Evolutionary conservation across 75 land plant species (phyloP).

Genomic region (Ceratopteris richardii): DNA sequence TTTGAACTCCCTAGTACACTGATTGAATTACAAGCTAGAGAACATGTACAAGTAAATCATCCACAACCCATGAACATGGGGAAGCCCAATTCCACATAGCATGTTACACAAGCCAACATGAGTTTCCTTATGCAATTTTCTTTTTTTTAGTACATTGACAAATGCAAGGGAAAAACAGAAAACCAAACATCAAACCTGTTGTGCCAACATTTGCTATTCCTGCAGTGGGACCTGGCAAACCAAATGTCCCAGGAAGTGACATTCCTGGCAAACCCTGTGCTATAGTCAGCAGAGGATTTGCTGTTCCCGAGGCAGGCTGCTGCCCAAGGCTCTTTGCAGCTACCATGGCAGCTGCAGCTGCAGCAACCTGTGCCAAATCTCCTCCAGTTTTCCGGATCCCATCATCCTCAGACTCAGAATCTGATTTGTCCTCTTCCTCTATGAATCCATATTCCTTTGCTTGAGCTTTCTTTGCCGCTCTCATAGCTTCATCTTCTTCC

Average conservation of each 20-base stretch:
- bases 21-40: too few species aligned
- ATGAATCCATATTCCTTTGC: slow-evolving; percentile 94
- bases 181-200: slow-evolving; percentile 10
- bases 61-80: too few species aligned
- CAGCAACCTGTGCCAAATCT: slow-evolving; percentile 58
- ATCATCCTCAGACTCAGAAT: slow-evolving; percentile 85
- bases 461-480: slow-evolving; percentile 98
- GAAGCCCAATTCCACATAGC: too few species aligned
- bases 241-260: slow-evolving; percentile 26
- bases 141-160: too few species aligned
- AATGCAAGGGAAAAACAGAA: background rate
- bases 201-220: slow-evolving; percentile 24
- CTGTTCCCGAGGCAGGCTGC: slow-evolving; percentile 9
- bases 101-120: too few species aligned
- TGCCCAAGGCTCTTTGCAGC: slow-evolving; percentile 34
- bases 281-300: slow-evolving; percentile 23
- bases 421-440: slow-evolving; percentile 77
- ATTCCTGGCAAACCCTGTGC: slow-evolving; percentile 12
- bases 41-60: too few species aligned
- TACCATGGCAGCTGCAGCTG: slow-evolving; percentile 62
- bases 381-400: slow-evolving; percentile 83
- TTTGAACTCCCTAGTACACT: too few species aligned
- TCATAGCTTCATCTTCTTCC: slow-evolving; percentile 94
- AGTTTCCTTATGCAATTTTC: too few species aligned
- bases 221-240: slow-evolving; percentile 28